Percentiles rank a stretch among this genome's conserved stretches.
phyloP scores from a whole-genome alignment of 2,329 filamentous ascomycete genomes.

The Pleomassaria siparia region DNA sequence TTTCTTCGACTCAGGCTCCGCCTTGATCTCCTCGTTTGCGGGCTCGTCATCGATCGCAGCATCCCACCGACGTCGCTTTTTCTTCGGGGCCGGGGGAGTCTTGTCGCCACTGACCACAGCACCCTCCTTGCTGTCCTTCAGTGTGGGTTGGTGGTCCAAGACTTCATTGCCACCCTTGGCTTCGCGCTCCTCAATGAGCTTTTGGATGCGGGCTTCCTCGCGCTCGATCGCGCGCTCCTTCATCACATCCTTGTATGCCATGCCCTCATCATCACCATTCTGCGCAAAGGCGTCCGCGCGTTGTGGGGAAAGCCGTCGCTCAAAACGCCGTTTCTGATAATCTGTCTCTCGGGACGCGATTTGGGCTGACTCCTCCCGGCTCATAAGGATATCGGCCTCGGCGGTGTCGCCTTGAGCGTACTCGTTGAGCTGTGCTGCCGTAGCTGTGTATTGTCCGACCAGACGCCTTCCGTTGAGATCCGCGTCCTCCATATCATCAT shows the following conservation, averaged over 20 bases:
- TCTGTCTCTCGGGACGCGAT: conserved; percentile 94
- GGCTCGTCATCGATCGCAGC: conserved; percentile 46
- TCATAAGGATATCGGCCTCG: conserved; percentile 86
- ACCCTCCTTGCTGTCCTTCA: conserved; percentile 67
- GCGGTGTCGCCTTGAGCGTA: conserved; percentile 88
- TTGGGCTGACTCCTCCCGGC: conserved; percentile 83
- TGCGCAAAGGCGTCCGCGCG: conserved; percentile 83
- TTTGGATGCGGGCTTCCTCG: conserved; percentile 85
- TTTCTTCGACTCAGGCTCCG: conserved; percentile 56
- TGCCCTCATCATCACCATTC: conserved; percentile 71
- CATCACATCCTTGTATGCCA: conserved; percentile 90
- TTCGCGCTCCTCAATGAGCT: conserved; percentile 76
- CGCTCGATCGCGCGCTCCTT: conserved; percentile 84
- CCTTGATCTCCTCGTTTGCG: conserved; percentile 14
- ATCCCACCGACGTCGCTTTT: conserved; percentile 97
- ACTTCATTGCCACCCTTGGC: conserved; percentile 61
- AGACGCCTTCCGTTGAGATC: conserved; percentile 69
- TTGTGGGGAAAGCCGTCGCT: conserved; percentile 79
- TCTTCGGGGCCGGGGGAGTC: conserved; percentile 62
- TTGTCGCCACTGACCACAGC: conserved; percentile 66
- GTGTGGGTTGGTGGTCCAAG: conserved; percentile 69
- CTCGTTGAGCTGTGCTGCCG: conserved; percentile 88
- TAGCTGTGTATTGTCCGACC: conserved; percentile 94
- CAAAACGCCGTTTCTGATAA: conserved; percentile 93
- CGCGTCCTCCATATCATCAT: conserved; percentile 74